Conservation (phyloP, 2,329 filamentous ascomycete genomes). For the Fusarium sambucinum region DNA sequence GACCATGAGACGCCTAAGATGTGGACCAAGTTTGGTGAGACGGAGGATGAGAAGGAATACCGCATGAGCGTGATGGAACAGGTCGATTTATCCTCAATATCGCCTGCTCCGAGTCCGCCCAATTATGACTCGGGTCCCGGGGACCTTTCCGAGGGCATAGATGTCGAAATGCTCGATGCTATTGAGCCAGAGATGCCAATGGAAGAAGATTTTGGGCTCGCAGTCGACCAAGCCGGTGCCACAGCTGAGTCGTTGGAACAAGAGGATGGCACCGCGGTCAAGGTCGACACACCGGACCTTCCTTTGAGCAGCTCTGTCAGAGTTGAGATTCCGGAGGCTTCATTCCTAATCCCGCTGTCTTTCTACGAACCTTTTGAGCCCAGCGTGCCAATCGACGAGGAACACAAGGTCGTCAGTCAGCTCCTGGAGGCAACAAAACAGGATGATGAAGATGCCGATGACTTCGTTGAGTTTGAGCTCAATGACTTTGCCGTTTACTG, state of each 20-base stretch:
- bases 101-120: constrained; percentile 8
- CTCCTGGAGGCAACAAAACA: constrained; percentile 24
- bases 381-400: constrained; percentile 41
- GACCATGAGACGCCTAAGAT: constrained; percentile 13
- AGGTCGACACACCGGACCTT: background rate
- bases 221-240: background rate
- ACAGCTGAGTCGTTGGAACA: constrained; percentile 10
- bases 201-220: background rate
- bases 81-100: constrained; percentile 16
- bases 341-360: constrained; percentile 48
- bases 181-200: constrained; percentile 9
- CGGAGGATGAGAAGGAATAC: constrained; percentile 22
- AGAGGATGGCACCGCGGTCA: background rate
- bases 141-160: constrained; percentile 12
- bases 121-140: constrained; percentile 6
- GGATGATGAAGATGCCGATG: constrained; percentile 35
- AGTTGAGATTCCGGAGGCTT: constrained; percentile 48
- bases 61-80: constrained; percentile 15
- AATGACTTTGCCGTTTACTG: constrained; percentile 71
- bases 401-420: constrained; percentile 35
- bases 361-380: constrained; percentile 51
- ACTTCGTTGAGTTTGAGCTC: constrained; percentile 64
- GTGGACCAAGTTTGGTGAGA: constrained; percentile 40
- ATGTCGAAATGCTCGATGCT: constrained; percentile 13
- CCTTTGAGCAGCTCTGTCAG: constrained; percentile 19